Evolutionary conservation across 257 asterid genomes (phyloP), one percentile per base, ranked within the genome.

Genomic region (Primulina eburnea): DNA sequence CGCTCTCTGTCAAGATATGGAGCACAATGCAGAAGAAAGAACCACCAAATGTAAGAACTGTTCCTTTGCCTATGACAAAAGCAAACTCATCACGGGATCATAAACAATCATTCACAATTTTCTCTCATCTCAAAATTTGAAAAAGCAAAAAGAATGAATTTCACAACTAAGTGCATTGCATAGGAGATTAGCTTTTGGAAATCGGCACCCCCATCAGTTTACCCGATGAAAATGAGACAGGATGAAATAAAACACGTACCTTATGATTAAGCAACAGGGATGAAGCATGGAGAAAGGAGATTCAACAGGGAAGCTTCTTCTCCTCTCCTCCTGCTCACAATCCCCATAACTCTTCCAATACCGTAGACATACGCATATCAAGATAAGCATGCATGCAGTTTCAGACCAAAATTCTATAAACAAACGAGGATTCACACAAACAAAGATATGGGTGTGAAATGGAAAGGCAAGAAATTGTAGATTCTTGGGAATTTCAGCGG

Each of bases 331-430:
- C 71, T 79, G 60, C 64, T 77, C 71, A 72, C 71, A 73, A 80
- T 71, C 70, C 70, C 81, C 79, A 78, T 72, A 40, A 53, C 38
- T 38, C 75, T 73, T 78, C 73, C 68, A 35, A 69, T 60, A 30
- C 65, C 65, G 71, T 71, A 20, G 75, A 64, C 20, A 38, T 64
- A 76, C 64, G 72, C 75, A 70, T 69, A 72, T 18, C 60, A 4
- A 1, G 37, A 73, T 63, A 62, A 75, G 73, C 95, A 82, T 86
- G 89, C 90, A 86, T 62, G 72, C 74, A 64, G 60, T 37, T 56
- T 11, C 35, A 47, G 11, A 6, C n/a, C 6, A 43, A 43, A 10
- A 11, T 18, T 21, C 16, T 8, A 8, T 12, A n/a, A 30, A 26
- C 37, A 67, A 50, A 67, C 28, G 28, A 29, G 38, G 0, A n/a